Evolutionary conservation across 2,329 filamentous ascomycete species (phyloP), one percentile per base, ranked within the genome.

Genomic region (Colletotrichum shisoi): DNA sequence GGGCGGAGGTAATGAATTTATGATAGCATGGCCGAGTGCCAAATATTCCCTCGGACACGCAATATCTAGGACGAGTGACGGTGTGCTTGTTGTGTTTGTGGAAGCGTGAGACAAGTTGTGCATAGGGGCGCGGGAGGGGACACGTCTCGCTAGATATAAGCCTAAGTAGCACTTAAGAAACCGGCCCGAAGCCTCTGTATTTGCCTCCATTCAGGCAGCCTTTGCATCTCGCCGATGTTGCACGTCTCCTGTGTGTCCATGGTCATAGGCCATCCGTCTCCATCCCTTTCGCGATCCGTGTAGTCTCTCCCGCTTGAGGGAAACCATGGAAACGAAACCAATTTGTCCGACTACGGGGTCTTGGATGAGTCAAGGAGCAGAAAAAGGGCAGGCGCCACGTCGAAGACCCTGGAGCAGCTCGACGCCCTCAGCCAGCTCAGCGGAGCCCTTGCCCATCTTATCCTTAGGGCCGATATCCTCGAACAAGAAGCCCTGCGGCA

Each of bases 401-500:
- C 49, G 19, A 9, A 52, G 53, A 37, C 49, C 31, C 53, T 58
- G 57, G 24, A 70, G 67, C 44, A n/a, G 21, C 56, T 69, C 59
- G 2, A 70, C 63, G 7, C 59, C 45, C 13, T 67, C 74, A 21
- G 80, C 80, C 67, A 81, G 77, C 70, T 86, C 81, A 21, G 83
- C 80, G n/a, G 74, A 62, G 0, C 88, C 87, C 70, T 82, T 81
- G 1, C 82, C 82, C 70, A 84, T 79, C 59, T 85, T 82, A 54
- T 78, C 80, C 60, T 75, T 79, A 0, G 91, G 91, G 0, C 91
- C 91, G 19, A 92, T 75, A 56, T 92, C 87, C 21, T 83, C 79
- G 51, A 87, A 82, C 2, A 80, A 71, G 71, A 87, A 89, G 0
- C 85, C 85, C 24, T 83, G 74, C 0, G 83, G 77, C 72, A 81